Evolutionary conservation across 1,139 yeast genomes (phyloP).

Genomic region (Pichia sp.): DNA sequence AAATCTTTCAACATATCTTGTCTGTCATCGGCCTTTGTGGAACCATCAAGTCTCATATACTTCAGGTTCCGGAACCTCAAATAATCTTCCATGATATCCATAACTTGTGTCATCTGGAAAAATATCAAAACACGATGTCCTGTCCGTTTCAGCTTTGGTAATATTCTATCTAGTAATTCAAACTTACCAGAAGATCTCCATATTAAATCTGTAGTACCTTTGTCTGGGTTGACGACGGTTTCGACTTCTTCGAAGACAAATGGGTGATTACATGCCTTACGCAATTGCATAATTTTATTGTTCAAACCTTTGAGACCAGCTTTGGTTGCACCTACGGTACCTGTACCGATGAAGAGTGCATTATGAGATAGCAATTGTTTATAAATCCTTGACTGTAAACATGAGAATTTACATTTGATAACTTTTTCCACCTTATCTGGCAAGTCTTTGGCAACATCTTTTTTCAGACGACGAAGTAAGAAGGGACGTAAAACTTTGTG

Average conservation of each 20-base stretch:
- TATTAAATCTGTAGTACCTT: constrained; percentile 62
- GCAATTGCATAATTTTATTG: constrained; percentile 90
- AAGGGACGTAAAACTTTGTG: constrained; percentile 96
- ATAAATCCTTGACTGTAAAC: constrained; percentile 74
- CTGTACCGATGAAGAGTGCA: constrained; percentile 58
- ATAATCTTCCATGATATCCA: constrained; percentile 88
- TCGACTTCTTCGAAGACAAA: constrained; percentile 96
- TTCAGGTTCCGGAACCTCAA: constrained; percentile 59
- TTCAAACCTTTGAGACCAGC: constrained; percentile 78
- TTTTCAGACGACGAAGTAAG: constrained; percentile 87
- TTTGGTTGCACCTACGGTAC: constrained; percentile 36
- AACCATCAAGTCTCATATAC: constrained; percentile 77
- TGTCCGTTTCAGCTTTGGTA: constrained; percentile 69
- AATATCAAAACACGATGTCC: constrained; percentile 82
- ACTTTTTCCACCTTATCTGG: constrained; percentile 96
- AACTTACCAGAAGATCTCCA: constrained; percentile 77
- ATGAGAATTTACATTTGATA: constrained; percentile 89
- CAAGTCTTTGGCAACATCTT: constrained; percentile 93
- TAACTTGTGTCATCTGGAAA: constrained; percentile 84
- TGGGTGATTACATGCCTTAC: constrained; percentile 96
- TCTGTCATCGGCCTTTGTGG: constrained; percentile 80
- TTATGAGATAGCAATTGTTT: constrained; percentile 74
- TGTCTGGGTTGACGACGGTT: constrained; percentile 71
- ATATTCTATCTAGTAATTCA: constrained; percentile 66
- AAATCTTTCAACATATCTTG: constrained; percentile 62